Evolutionary conservation across 768 basidiomycete genomes (phyloP).

Genomic region (Termitomyces sp.): DNA sequence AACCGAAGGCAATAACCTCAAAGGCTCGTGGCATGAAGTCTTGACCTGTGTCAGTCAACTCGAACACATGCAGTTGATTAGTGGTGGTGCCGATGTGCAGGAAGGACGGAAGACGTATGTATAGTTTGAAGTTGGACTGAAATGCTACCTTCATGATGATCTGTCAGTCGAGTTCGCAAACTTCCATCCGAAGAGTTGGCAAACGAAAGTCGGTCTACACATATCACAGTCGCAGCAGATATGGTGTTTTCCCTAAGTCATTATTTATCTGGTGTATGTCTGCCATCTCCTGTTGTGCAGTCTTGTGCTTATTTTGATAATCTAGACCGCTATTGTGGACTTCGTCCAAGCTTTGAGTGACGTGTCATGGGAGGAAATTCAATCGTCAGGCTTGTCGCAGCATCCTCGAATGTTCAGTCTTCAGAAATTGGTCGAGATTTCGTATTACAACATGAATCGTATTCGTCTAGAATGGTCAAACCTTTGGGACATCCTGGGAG

Average conservation of each 20-base stretch:
- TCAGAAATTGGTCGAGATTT: slow-evolving; percentile 97
- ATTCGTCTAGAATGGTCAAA: slow-evolving; percentile 98
- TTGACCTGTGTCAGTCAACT: slow-evolving; percentile 96
- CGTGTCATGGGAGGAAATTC: slow-evolving; percentile 99
- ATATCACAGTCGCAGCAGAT: slow-evolving; percentile 97
- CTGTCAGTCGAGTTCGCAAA: slow-evolving; percentile 45
- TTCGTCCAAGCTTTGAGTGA: slow-evolving; percentile 95
- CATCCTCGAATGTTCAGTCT: slow-evolving; percentile 94
- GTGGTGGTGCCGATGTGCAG: slow-evolving; percentile 79
- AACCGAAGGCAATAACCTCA: slow-evolving; percentile 94
- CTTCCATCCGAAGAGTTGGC: slow-evolving; percentile 89
- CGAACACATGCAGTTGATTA: slow-evolving; percentile 97
- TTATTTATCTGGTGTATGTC: slow-evolving; percentile 87
- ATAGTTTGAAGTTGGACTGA: background rate
- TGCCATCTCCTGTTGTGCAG: background rate
- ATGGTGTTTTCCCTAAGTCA: slow-evolving; percentile 98
- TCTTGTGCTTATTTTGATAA: slow-evolving; percentile 3
- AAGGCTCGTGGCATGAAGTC: slow-evolving; percentile 95
- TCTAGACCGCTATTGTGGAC: slow-evolving; percentile 91
- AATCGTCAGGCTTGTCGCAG: slow-evolving; percentile 91
- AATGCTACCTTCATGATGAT: slow-evolving; percentile 6
- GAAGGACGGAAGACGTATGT: slow-evolving; percentile 82
- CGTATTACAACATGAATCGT: slow-evolving; percentile 98
- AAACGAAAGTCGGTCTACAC: slow-evolving; percentile 93
- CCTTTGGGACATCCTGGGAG: slow-evolving; percentile 95